A percentile compares a stretch with the other conserved stretches of the same genome.
phyloP scores from a whole-genome alignment of 2,329 filamentous ascomycete species.

The Penicillium sp. region DNA sequence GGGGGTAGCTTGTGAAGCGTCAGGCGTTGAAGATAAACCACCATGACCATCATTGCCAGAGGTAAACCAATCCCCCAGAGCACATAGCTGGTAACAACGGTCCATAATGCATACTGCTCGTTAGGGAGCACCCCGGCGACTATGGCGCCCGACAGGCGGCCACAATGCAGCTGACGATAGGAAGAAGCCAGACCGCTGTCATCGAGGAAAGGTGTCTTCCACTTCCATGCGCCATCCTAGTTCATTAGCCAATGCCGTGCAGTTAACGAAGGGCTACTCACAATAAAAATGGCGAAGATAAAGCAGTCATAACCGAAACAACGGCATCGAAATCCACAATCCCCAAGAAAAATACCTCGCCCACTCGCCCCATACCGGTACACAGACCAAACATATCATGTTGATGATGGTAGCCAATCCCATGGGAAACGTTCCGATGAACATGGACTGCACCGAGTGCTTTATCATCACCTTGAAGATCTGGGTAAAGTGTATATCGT shows the following conservation, averaged over 20 bases:
- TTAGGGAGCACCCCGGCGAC: constrained; percentile 57
- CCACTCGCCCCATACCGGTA: constrained; percentile 57
- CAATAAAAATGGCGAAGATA: constrained; percentile 56
- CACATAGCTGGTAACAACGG: constrained; percentile 62
- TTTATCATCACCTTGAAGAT: constrained; percentile 63
- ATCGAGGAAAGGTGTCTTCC: constrained; percentile 50
- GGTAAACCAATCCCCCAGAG: constrained; percentile 64
- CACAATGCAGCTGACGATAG: constrained; percentile 64
- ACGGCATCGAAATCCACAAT: constrained; percentile 55
- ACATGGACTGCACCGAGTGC: constrained; percentile 64
- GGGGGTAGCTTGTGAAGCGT: constrained; percentile 64
- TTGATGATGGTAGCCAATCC: constrained; percentile 64
- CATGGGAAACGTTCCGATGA: constrained; percentile 66
- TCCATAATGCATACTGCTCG: constrained; percentile 55
- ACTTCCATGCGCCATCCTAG: constrained; percentile 23
- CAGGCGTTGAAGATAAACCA: constrained; percentile 66
- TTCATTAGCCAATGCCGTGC: neutral
- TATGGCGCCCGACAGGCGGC: constrained; percentile 59
- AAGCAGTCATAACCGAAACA: constrained; percentile 51
- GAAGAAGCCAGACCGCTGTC: constrained; percentile 63
- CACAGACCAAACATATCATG: constrained; percentile 59
- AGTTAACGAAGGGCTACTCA: constrained; percentile 26
- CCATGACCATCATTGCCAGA: constrained; percentile 60
- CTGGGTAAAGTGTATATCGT: constrained; percentile 61
- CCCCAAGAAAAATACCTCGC: constrained; percentile 54